Evolutionary conservation across 2,329 filamentous ascomycete species (phyloP).

Genomic region (Aureobasidium leucospermi): DNA sequence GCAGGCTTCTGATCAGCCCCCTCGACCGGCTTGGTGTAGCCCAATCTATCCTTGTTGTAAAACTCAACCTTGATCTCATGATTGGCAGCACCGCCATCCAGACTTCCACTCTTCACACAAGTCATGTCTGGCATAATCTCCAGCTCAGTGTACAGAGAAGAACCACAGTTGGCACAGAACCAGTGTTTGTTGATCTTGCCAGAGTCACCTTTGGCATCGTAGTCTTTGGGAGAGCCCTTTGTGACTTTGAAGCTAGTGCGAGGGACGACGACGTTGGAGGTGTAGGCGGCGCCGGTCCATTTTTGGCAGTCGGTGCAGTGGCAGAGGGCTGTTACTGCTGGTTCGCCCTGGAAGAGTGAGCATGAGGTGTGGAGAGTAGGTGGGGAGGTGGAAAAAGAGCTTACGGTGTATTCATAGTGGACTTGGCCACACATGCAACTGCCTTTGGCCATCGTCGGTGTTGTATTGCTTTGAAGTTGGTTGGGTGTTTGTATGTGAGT

Average conservation of each 20-base stretch:
- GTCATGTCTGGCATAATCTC: conserved; percentile 47
- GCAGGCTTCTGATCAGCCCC: conserved; percentile 43
- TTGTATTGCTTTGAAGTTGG: background rate
- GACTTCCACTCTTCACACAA: conserved; percentile 44
- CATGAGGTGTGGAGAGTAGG: background rate
- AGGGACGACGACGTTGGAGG: conserved; percentile 47
- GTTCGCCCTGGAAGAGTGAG: conserved; percentile 29
- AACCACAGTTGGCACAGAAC: conserved; percentile 49
- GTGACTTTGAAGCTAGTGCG: conserved; percentile 42
- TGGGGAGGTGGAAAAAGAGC: background rate
- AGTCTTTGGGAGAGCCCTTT: conserved; percentile 43
- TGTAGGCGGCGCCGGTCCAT: conserved; percentile 47
- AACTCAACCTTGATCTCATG: conserved; percentile 45
- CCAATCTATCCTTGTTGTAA: conserved; percentile 44
- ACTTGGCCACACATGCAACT: conserved; percentile 26
- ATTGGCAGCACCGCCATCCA: conserved; percentile 43
- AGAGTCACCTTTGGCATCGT: conserved; percentile 40
- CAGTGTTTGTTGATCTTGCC: conserved; percentile 51
- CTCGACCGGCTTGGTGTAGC: conserved; percentile 35
- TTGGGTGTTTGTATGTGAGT: background rate
- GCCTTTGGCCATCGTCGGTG: conserved; percentile 21
- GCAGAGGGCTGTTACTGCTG: conserved; percentile 41
- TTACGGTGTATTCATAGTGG: conserved; percentile 24
- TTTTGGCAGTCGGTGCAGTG: conserved; percentile 51
- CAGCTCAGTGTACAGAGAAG: conserved; percentile 44